phyloP scores from a whole-genome alignment of 2,329 filamentous ascomycete species.

The Rutstroemia sp. region DNA sequence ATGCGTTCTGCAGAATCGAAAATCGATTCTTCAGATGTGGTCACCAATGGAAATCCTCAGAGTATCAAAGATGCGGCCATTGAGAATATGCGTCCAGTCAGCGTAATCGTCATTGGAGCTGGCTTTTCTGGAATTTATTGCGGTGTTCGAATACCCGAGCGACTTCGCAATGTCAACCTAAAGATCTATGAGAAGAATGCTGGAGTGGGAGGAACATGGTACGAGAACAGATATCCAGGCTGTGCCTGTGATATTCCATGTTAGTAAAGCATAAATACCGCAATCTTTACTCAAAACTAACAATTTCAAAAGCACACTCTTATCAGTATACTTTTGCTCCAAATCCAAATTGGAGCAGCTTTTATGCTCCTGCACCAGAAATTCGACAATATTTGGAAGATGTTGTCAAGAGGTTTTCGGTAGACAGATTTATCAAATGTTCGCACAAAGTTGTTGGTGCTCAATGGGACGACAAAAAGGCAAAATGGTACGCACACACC shows the following conservation, averaged over 20 bases:
- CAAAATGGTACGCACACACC: too few species aligned
- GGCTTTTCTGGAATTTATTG: too few species aligned
- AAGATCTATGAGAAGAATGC: constrained; percentile 45
- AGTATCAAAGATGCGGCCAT: too few species aligned
- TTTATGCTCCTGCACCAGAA: constrained; percentile 36
- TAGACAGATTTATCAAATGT: constrained; percentile 51
- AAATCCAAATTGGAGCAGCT: constrained; percentile 26
- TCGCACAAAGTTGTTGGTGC: constrained; percentile 47
- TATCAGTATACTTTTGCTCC: constrained; percentile 32
- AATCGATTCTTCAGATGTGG: too few species aligned
- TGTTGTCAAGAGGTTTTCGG: constrained; percentile 54
- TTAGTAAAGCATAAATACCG: too few species aligned
- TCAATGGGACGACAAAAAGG: constrained; percentile 48
- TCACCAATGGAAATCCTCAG: too few species aligned
- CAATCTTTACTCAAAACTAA: too few species aligned
- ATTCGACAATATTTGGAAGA: constrained; percentile 60
- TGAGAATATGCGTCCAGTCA: too few species aligned
- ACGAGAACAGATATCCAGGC: constrained; percentile 37
- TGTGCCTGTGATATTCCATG: too few species aligned
- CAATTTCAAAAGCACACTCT: constrained; percentile 47
- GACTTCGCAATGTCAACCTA: constrained; percentile 13
- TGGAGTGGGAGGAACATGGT: constrained; percentile 40
- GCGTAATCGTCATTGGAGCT: too few species aligned
- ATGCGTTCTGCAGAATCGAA: too few species aligned
- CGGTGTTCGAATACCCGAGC: too few species aligned